Base-by-base conservation (phyloP, 352 stramenopile genomes). In the Phytophthora sp. region DNA sequence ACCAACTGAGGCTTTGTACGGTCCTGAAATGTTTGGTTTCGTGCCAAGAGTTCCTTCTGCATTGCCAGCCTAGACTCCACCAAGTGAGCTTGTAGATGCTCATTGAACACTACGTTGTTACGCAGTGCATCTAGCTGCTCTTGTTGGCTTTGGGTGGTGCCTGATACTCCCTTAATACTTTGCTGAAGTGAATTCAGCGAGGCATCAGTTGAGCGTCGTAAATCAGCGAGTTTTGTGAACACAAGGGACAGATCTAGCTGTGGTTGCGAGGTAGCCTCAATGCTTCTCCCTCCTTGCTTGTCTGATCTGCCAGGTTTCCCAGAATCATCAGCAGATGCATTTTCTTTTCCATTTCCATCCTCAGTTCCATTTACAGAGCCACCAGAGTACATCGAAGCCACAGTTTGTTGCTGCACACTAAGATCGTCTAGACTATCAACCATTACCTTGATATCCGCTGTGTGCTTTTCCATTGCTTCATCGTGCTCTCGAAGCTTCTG, bases 211-310 rank as follows among this genome's bases (percentile, higher is more conserved):
- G 76, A 68, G 15, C 82, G 74, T 0, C 82, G 77, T 52, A 94
- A 49, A 28, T 92, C 85, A 0, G 83, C 74, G 48, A 92, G 84
- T 46, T 91, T 92, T 15, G 83, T 86, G 50, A 94, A 94, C 37
- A 94, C 83, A 17, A 94, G 65, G 37, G 85, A 94, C 23, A 94
- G 54, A 72, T 92, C 83, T 1, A 91, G 69, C 45, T 85, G 77
- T 1, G 56, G 54, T 17, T 64, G 54, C 39, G 64, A 54, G 10
- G 34, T 41, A 9, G 41, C 27, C 20, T 73, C 61, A 31, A 38
- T 49, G 18, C 15, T 8, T 23, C 13, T 55, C 13, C 35, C 35
- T 45, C 20, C 30, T 24, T 52, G 39, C 41, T 49, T 72, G 5
- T 48, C 56, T 24, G 23, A 30, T 49, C 65, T 67, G 8, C 4